Evolutionary conservation across 345 rosid species (phyloP), one percentile per base, ranked within the genome.

Genomic region (Crucihimalaya himalaica): DNA sequence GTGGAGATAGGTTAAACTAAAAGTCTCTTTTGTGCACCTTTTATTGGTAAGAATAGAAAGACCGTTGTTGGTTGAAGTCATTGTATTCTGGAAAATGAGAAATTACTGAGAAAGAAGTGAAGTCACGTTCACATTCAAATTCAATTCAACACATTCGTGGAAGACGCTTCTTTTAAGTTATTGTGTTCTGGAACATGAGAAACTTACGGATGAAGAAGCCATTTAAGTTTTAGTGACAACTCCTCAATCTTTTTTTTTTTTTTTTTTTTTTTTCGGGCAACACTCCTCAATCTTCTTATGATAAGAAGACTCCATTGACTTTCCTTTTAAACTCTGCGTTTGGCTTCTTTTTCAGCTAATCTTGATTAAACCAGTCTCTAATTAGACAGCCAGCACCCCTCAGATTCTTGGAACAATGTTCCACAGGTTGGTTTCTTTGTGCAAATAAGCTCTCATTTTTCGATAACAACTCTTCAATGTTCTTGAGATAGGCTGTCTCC

Each of bases 341-440:
- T 40, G 6, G 45, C 45, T 40, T 13, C n/a, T 39, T 39, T 42
- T 2, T 42, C 8, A 42, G 16, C 46, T 42, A 5, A 42, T 42
- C 18, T 42, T 40, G 45, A 40, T 40, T 40, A 45, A 39, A 14
- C 47, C 18, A 67, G 39, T 8, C 34, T 68, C 55, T 46, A 65
- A 25, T 54, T 28, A 59, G 27, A n/a, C 35, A 75, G 45, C 39
- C 52, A 52, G 10, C 29, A 60, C 47, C 31, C 50, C 46, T 68
- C 69, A 32, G 47, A 46, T 68, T 75, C 64, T 78, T 82, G 83
- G 83, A 79, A 79, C 51, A 50, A 83, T 63, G 70, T 61, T 74
- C 82, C 82, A 86, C 72, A 93, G 58, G 82, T 86, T 84, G 39
- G 81, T 83, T 84, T 90, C 95, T 85, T 83, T 90, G 60, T 86